Evolutionary conservation across 2,329 filamentous ascomycete species (phyloP).

Genomic region (Ilyonectria destructans): DNA sequence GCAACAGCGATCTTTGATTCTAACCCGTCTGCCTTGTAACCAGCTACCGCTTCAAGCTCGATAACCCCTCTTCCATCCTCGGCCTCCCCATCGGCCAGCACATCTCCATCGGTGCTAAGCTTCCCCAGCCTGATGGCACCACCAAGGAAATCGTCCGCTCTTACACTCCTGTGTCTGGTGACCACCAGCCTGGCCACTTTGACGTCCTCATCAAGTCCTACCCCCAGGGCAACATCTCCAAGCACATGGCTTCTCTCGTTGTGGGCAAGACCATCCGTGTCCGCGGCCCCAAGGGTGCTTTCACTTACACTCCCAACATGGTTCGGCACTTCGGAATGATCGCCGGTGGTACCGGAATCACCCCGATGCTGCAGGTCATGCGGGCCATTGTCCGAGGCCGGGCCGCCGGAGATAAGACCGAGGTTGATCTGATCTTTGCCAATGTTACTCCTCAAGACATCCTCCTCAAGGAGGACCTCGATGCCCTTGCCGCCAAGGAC

Average conservation of each 20-base stretch:
- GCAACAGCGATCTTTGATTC: neutral
- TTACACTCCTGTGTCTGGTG: slow-evolving; percentile 93
- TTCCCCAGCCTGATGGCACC: slow-evolving; percentile 77
- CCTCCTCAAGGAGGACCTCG: slow-evolving; percentile 92
- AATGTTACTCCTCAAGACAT: slow-evolving; percentile 97
- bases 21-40: slow-evolving; percentile 10
- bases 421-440: slow-evolving; percentile 96
- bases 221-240: slow-evolving; percentile 97
- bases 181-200: slow-evolving; percentile 91
- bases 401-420: slow-evolving; percentile 84
- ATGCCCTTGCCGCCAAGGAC: slow-evolving; percentile 84
- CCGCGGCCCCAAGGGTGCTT: slow-evolving; percentile 95
- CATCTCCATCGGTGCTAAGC: slow-evolving; percentile 92
- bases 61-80: slow-evolving; percentile 83
- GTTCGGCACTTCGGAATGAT: slow-evolving; percentile 98
- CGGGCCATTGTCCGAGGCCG: slow-evolving; percentile 90
- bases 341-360: slow-evolving; percentile 96
- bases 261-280: slow-evolving; percentile 93
- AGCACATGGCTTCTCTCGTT: slow-evolving; percentile 86
- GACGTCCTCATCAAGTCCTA: slow-evolving; percentile 99
- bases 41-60: slow-evolving; percentile 94
- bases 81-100: slow-evolving; percentile 99
- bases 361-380: slow-evolving; percentile 97
- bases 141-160: slow-evolving; percentile 90
- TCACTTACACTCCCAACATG: slow-evolving; percentile 98